Percentiles rank a stretch among this genome's conserved stretches.
Conservation (phyloP, 1,139 yeast genomes). For the Candida neerlandica region DNA sequence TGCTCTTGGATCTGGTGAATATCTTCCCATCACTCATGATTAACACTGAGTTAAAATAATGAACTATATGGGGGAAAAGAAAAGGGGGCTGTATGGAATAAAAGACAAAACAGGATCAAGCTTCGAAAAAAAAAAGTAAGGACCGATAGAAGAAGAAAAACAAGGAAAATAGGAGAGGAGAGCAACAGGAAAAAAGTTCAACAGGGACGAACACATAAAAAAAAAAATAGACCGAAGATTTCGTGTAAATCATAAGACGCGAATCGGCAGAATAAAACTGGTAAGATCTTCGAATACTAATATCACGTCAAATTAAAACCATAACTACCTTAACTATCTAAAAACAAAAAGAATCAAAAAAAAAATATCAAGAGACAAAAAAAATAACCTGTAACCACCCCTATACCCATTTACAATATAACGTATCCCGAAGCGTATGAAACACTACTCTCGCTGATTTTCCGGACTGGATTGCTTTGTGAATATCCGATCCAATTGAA, state of each 20-base stretch:
- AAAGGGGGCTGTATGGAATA: background rate
- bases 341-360: background rate
- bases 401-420: slow-evolving; percentile 5
- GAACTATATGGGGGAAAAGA: background rate
- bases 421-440: slow-evolving; percentile 87
- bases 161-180: background rate
- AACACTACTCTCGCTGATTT: slow-evolving; percentile 71
- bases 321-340: background rate
- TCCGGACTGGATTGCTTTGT: slow-evolving; percentile 66
- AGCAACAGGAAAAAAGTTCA: background rate
- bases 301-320: background rate
- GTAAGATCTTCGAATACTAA: background rate
- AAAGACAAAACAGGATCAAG: background rate
- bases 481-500: slow-evolving; percentile 82
- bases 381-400: background rate
- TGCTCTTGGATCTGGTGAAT: slow-evolving; percentile 48
- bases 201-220: background rate
- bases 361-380: background rate
- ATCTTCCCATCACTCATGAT: slow-evolving; percentile 48
- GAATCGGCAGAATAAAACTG: background rate
- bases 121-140: slow-evolving; percentile 1
- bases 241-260: slow-evolving; percentile 1
- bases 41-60: background rate
- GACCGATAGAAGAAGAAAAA: background rate
- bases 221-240: background rate